Evolutionary conservation across 768 basidiomycete species (phyloP), one percentile per base, ranked within the genome.

Genomic region (Dictyophora rubrovolvata): DNA sequence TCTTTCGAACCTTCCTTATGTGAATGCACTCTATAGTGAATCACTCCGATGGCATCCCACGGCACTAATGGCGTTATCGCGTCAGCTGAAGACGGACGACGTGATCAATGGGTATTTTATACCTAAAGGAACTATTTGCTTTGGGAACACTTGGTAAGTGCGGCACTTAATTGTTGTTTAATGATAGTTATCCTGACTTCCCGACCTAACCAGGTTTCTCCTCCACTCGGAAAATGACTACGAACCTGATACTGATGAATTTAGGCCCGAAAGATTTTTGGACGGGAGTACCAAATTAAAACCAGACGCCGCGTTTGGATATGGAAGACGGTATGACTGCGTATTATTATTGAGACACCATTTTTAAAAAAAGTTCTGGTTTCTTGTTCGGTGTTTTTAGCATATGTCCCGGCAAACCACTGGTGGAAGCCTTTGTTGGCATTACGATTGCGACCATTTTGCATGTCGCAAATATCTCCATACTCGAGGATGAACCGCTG

Each of bases 331-430:
- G 56, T 58, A 48, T 21, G 46, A 18, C 21, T 28, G 28, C 7
- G 28, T 28, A 28, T 28, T 28, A 28, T n/a, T 28, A 28, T 28
- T 7, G 28, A 28, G 28, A 28, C 28, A 28, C n/a, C 7, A 28
- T 3, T 3, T 28, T 7, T 28, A 28, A 28, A 28, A 28, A 2
- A 7, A 3, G 28, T 28, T 28, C 7, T 28, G 4, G 28, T 28
- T 28, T 28, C 28, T 28, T 7, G 2, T 28, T 28, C 28, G 28
- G 28, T 28, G 7, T 28, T 28, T 28, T 28, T 48, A 72, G 71
- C 3, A 71, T 72, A 11, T 71, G 69, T 50, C 74, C 73, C 5
- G 75, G 76, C 7, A 68, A 73, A 5, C 68, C 72, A 59, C 61
- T 74, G 33, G 66, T 65, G 2, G 58, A 63, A 11, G 55, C 59